Percentiles rank a stretch among this genome's conserved stretches.
phyloP scores from a whole-genome alignment of 2,329 filamentous ascomycete species.

The Aureobasidium sp. region DNA sequence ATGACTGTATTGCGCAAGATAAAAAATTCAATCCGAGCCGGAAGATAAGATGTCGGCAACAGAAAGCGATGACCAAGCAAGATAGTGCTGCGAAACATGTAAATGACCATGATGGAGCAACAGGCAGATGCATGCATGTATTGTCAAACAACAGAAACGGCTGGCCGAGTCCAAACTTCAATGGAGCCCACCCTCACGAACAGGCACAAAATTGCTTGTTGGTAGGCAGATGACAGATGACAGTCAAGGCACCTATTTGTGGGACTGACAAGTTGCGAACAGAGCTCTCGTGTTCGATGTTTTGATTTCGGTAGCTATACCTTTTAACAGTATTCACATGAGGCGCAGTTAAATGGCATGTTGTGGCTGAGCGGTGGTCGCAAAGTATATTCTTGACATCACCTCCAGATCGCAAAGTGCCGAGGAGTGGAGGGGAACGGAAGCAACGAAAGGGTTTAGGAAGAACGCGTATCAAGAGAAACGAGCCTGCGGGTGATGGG shows the following conservation, averaged over 20 bases:
- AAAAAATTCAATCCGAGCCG: background rate
- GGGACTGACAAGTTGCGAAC: background rate
- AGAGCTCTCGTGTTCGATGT: background rate
- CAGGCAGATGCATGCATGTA: background rate
- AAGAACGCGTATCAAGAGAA: background rate
- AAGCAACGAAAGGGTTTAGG: background rate
- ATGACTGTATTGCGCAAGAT: background rate
- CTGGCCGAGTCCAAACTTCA: background rate
- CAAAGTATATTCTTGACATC: conserved; percentile 8
- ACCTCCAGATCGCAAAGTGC: background rate
- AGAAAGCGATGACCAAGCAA: background rate
- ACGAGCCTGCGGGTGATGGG: background rate
- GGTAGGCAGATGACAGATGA: too few relatives aligned
- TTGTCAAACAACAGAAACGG: background rate
- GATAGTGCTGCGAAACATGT: background rate
- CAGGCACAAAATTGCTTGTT: too few relatives aligned
- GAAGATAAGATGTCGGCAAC: background rate
- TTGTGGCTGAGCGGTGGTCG: background rate
- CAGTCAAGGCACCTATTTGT: background rate
- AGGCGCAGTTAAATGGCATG: background rate
- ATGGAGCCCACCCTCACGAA: background rate
- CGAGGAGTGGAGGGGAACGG: background rate
- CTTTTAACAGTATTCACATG: background rate
- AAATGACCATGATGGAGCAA: background rate
- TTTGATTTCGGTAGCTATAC: background rate